Percentiles rank a stretch among this genome's conserved stretches.
Evolutionary conservation across 192 early-diverging fungal genomes (phyloP).

Genomic region (Coemansia sp.): DNA sequence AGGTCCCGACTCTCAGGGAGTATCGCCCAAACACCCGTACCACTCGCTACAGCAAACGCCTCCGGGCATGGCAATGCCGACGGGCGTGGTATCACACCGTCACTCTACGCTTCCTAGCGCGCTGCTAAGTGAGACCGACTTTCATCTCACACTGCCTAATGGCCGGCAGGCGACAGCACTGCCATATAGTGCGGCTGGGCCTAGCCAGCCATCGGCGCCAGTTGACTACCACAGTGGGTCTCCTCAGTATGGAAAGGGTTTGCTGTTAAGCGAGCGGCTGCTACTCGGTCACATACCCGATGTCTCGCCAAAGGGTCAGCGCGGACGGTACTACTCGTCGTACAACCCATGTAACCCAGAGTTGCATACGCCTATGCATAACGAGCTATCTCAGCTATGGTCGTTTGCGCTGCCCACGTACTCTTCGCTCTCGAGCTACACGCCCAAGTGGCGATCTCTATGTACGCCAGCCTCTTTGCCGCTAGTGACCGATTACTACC

Average conservation of each 20-base stretch:
- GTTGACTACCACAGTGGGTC: conserved; percentile 28
- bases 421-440: conserved; percentile 60
- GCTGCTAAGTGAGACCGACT: conserved; percentile 10
- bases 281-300: conserved; percentile 14
- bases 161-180: conserved; percentile 9
- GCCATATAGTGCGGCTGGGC: not conserved
- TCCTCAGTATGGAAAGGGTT: conserved; percentile 21
- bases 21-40: conserved; percentile 8
- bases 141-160: conserved; percentile 38
- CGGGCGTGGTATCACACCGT: not conserved
- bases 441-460: conserved; percentile 85
- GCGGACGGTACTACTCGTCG: conserved; percentile 13
- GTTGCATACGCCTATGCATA: conserved; percentile 58
- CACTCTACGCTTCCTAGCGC: conserved; percentile 10
- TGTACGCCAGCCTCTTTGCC: conserved; percentile 94
- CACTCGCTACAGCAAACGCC: conserved; percentile 8
- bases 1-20: conserved; percentile 13
- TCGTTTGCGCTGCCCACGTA: conserved; percentile 80
- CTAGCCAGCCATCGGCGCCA: conserved; percentile 21
- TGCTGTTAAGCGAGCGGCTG: conserved; percentile 26
- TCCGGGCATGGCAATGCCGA: not conserved
- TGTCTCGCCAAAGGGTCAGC: conserved; percentile 2
- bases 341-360: conserved; percentile 79
- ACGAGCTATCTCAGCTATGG: conserved; percentile 81
- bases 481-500: conserved; percentile 84